Base-by-base conservation (phyloP, 805 yeast species). In the Komagataella ulmi region DNA sequence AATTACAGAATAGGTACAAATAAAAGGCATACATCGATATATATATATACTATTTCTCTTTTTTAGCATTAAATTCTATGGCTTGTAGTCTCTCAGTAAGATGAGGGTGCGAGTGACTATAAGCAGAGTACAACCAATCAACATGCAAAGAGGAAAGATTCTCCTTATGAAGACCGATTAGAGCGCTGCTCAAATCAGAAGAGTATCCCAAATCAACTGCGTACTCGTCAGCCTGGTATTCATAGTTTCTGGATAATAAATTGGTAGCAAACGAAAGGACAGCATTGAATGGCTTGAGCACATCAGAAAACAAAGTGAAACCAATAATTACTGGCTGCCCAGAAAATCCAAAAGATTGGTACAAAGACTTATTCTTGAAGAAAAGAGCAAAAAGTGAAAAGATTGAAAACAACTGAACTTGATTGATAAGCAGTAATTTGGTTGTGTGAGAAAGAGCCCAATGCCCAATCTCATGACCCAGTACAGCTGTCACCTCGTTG, bases 391-490 rank as follows among this genome's bases (percentile, higher is more conserved):
- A 90, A 56, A 85, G 62, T 1, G 85, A 73, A 65, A 90, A 87
- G 47, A 81, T 74, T 23, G 78, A 60, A 58, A 85, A 78, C 50
- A 83, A 66, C 58, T 86, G 86, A 4, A 70, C 64, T 66, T 88
- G 90, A 48, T 80, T 72, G 55, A 83, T 75, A 4, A 76, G 61
- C 61, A 93, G 68, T 75, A 84, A 77, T 63, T 81, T 82, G n/a
- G 90, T 72, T 55, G 90, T 84, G 66, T 93, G 99, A 53, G 85
- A 81, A 65, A 85, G 75, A 60, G 84, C 83, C 99, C 99, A 93
- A 66, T 93, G 99, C 50, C 99, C 99, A 58, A 93, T 84, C 71
- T 93, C 99, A 64, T 93, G 99, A n/a, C 96, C 98, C 57, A 91
- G 74, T 1, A 93, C 96, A 50, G 98, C 97, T 50, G 89, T 88